A percentile compares a stretch with the other conserved stretches of the same genome.
These are phyloP conservation scores for Ustulina deusta DNA, from an alignment of 2,329 filamentous ascomycete genomes.

Conservation along the genomic window DNA sequence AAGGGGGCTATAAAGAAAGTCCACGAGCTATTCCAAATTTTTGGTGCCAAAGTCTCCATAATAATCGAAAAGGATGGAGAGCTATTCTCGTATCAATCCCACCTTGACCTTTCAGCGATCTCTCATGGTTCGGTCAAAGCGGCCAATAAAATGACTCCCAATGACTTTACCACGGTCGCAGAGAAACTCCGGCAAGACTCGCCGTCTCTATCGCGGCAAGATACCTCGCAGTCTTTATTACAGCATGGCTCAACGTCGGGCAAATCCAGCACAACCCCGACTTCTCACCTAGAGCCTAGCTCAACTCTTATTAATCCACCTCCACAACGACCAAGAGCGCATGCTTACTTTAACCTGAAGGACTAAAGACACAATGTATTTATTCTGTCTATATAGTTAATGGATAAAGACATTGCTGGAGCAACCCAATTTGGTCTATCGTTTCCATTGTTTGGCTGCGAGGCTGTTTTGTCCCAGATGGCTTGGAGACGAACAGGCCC, in stretches of 20 bases:
- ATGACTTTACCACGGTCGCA: background rate
- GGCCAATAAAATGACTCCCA: background rate
- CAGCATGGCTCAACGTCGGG: background rate
- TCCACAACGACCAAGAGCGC: background rate
- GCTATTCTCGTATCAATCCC: background rate
- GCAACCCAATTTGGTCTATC: background rate
- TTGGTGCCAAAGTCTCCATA: background rate
- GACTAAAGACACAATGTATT: background rate
- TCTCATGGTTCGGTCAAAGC: background rate
- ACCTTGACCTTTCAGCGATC: background rate
- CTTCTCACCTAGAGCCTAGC: background rate
- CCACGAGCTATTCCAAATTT: background rate
- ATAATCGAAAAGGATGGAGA: background rate
- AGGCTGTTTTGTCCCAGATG: background rate
- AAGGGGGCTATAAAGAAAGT: slow-evolving; percentile 4
- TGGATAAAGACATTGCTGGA: background rate
- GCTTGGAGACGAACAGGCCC: background rate
- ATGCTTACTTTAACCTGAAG: background rate
- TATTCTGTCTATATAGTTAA: slow-evolving; percentile 2
- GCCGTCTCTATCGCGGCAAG: background rate
- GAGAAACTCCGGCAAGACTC: background rate
- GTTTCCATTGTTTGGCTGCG: background rate
- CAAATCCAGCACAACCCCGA: background rate
- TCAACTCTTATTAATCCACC: slow-evolving; percentile 1
- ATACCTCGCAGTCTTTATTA: slow-evolving; percentile 1